Base-by-base conservation (phyloP, 1,284 basidiomycete genomes). In the Naganishia cerealis region DNA sequence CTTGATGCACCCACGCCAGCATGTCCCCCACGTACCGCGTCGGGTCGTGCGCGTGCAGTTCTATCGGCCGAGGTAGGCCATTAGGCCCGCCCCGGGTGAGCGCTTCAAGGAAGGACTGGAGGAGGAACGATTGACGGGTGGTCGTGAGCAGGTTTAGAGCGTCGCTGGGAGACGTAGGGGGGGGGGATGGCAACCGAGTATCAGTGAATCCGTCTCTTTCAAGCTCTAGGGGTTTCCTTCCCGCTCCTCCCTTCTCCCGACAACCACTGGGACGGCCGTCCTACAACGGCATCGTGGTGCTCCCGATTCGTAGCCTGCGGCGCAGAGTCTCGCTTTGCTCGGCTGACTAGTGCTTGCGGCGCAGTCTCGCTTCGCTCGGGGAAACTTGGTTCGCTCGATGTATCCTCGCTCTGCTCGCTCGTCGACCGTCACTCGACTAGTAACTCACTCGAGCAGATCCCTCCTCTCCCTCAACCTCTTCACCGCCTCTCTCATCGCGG, bases 1-100 rank as follows among this genome's bases (percentile, higher is more conserved):
- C 86, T 73, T 99, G 96, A 80, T 99, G 95, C 1, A 98, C 88
- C 96, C 95, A 99, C 0, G 94, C 95, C 4, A 99, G 87, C 92
- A 99, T 98, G 78, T 98, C 95, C 21, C 95, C 94, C 16, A 96
- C 88, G 77, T 99, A 99, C 33, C 95, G 88, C 71, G 93, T 85
- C 0, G 95, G 94, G 77, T 99, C 95, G 75, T 99, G 95, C 0
- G 95, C 95, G 76, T 98, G 94, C 3, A 98, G 84, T 79, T 99
- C 95, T 72, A 99, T 98, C 0, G 95, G 94, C 2, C 94, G 87
- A 0, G 94, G 92, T 1, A 93, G 83, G 33, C 92, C 91, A 42
- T 88, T 88, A 0, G 91, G 91, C 0, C 92, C 92, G 15, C 95
- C 94, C 12, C 91, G 86, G 0, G 93, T 97, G 18, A 98, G 84